Base-by-base conservation (phyloP, 495 filamentous ascomycete species). In the Neurospora hispaniola region DNA sequence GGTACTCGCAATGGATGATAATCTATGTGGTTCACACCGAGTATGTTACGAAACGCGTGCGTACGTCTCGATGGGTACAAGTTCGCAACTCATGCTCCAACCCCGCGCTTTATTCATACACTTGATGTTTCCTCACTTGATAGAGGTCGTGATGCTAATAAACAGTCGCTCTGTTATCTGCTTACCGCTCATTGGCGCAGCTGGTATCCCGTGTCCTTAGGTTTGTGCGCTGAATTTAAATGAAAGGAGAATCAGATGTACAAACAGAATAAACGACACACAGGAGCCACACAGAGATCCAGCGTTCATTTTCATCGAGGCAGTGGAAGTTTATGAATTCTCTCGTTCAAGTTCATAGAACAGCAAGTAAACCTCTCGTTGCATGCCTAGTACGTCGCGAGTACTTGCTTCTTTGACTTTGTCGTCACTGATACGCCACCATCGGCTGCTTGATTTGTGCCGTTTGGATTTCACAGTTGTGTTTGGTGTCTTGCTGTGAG, bases 371-470 rank as follows among this genome's bases (percentile, higher is more conserved):
- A 98, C 95, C 80, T 98, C 96, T 75, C 90, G 91, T 80, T 98
- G 94, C 95, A 98, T 97, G 11, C 88, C 87, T 71, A 99, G 78
- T 27, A 99, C 93, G 70, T 99, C 95, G 69, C 87, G 89, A 3
- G 94, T 98, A 81, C 92, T 96, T 72, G 93, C 90, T 78, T 98
- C 95, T 78, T 95, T 97, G 72, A 98, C 87, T 78, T 98, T 98
- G 43, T 98, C 96, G 78, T 99, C 96, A 46, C 94, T 98, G 69
- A 99, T 98, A 16, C 96, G 88, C 96, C 96, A 99, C 96, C 96
- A 99, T 23, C 92, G 87, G 76, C 92, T 87, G 71, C 83, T 88
- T n/a, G 84, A 88, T 76, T 90, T 90, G 73, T 85, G 87, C 42
- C 85, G 82, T 75, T 87, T 90, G 23, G 86, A 72, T 31, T 84